Percentiles rank a stretch among this genome's conserved stretches.
Conservation (phyloP, 805 yeast genomes). For the Candida sakaeoensis region DNA sequence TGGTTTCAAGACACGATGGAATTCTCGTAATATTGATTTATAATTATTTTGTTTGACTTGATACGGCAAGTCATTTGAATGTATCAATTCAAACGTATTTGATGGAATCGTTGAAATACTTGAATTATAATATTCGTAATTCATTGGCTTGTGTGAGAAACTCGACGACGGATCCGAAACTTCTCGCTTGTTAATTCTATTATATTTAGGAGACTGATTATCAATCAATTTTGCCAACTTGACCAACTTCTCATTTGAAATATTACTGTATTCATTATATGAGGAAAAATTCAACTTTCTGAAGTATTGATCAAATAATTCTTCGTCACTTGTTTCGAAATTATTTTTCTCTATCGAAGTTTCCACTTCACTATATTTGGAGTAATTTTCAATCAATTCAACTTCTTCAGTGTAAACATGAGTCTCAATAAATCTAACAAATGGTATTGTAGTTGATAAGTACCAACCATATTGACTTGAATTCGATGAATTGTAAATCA, state of each 20-base stretch:
- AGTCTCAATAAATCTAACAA: constrained; percentile 32
- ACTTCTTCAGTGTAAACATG: constrained; percentile 26
- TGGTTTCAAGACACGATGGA: constrained; percentile 30
- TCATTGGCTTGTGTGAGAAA: constrained; percentile 25
- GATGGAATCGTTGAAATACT: constrained; percentile 23
- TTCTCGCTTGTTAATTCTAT: constrained; percentile 10
- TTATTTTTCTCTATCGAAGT: constrained; percentile 12
- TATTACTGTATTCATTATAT: constrained; percentile 23
- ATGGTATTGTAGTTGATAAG: constrained; percentile 34
- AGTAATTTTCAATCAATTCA: constrained; percentile 15
- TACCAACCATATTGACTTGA: constrained; percentile 38
- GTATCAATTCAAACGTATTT: constrained; percentile 33
- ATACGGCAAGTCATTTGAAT: constrained; percentile 32
- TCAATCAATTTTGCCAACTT: constrained; percentile 18
- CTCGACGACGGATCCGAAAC: constrained; percentile 16
- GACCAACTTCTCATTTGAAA: constrained; percentile 16
- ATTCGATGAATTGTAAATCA: constrained; percentile 29
- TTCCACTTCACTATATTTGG: constrained; percentile 14
- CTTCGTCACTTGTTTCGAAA: constrained; percentile 21
- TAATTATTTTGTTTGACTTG: constrained; percentile 28
- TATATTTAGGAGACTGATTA: constrained; percentile 17
- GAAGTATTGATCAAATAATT: constrained; percentile 19
- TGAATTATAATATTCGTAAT: constrained; percentile 25
- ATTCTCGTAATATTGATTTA: constrained; percentile 25
- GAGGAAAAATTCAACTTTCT: constrained; percentile 27